Evolutionary conservation across 805 yeast species (phyloP).

Genomic region (Zygoascus ofunaensis): DNA sequence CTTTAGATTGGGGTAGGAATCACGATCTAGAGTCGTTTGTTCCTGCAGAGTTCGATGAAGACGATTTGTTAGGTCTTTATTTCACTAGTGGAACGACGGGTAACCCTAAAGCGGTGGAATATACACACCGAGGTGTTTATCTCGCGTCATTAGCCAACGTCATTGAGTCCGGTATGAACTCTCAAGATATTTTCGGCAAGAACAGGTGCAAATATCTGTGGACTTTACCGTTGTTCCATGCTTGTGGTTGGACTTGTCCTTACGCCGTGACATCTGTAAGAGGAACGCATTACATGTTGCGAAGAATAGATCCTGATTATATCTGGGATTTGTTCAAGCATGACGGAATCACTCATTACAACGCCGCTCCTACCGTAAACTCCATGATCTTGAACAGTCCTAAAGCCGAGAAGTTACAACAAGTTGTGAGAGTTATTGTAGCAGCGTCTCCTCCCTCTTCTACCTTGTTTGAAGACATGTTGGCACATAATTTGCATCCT

Average conservation of each 20-base stretch:
- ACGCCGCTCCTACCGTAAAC: constrained; percentile 33
- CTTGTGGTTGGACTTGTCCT: constrained; percentile 32
- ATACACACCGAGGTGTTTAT: constrained; percentile 29
- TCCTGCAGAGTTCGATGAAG: constrained; percentile 18
- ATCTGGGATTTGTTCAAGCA: constrained; percentile 27
- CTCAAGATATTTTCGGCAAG: constrained; percentile 19
- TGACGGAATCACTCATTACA: constrained; percentile 25
- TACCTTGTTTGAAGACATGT: constrained; percentile 27
- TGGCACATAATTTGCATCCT: constrained; percentile 24
- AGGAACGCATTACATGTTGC: constrained; percentile 29
- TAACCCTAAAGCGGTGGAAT: constrained; percentile 32
- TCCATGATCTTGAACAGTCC: constrained; percentile 26
- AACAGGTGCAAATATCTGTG: constrained; percentile 28
- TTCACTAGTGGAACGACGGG: constrained; percentile 33
- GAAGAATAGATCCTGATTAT: constrained; percentile 27
- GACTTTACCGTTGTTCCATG: constrained; percentile 33
- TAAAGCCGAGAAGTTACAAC: constrained; percentile 21
- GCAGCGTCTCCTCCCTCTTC: constrained; percentile 33
- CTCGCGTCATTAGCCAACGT: constrained; percentile 25
- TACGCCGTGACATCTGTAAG: constrained; percentile 31
- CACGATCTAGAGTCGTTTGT: constrained; percentile 18
- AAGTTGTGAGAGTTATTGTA: constrained; percentile 26
- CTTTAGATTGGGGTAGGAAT: constrained; percentile 13
- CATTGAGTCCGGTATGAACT: constrained; percentile 26
- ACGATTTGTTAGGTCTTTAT: constrained; percentile 18